Base-by-base conservation (phyloP, 768 basidiomycete genomes). In the Floccularia luteovirens region DNA sequence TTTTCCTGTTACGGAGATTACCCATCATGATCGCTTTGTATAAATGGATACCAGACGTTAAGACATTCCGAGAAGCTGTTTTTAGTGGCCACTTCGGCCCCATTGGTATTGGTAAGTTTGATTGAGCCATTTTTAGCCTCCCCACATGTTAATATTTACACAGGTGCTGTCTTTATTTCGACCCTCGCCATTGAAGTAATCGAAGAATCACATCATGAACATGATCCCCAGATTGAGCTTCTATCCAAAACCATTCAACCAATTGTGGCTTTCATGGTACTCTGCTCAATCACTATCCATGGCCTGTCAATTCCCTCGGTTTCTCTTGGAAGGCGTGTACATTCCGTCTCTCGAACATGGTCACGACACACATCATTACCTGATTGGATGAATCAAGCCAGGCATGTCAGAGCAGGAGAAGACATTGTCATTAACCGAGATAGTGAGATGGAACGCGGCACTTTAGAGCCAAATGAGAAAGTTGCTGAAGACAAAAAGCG, bases 21-120 rank as follows among this genome's bases (percentile, higher is more conserved):
- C 96, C 96, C 0, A 56, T 82, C 45, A 86, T 98, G 59, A 66
- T 96, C 19, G 78, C 76, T 0, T 57, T 93, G 28, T 96, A 94
- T 64, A 81, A 67, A 53, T 97, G 84, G 76, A 94, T 98, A 43
- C 96, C 96, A 0, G 94, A 99, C 54, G 76, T 98, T 50, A 96
- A 94, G 67, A 97, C 86, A 0, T 76, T 92, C 45, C 72, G 90
- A 32, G 96, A 99, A 61, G 94, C 96, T 0, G 48, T 93, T 3
- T 99, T 99, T 60, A 84, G 78, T 28, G 96, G 96, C 0, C 93
- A 97, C 63, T 99, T 97, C 57, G 94, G 91, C 10, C 87, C 89
- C 16, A 88, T 88, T 45, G 83, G 84, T 22, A 74, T 89, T 37
- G 84, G 83, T 73, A 43, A 48, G 70, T 59, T 11, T 8, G 21